Evolutionary conservation across 2,329 filamentous ascomycete genomes (phyloP), one percentile per base, ranked within the genome.

Genomic region (Lizonia empirigonia): DNA sequence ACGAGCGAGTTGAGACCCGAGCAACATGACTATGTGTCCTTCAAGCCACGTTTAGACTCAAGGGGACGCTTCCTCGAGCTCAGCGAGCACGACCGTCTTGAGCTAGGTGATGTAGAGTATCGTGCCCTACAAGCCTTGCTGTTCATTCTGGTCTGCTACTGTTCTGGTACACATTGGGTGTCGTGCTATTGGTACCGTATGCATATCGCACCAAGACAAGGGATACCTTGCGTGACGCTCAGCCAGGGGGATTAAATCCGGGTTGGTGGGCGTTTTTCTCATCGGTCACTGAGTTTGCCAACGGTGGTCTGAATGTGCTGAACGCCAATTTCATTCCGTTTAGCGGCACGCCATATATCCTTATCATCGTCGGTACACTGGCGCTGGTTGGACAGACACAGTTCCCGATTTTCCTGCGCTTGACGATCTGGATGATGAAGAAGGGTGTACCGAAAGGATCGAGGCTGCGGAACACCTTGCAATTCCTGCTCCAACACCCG

Each of bases 261-360:
- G 66, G 63, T 10, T 72, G 65, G 67, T 72, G 65, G 65, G 60
- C 54, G 0, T 62, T 67, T 27, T 69, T 65, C 61, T 78, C 79
- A 0, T 71, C 79, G 0, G 78, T 80, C 51, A 82, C 80, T 0
- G 81, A 81, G 71, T 68, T 78, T 12, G 70, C 77, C 44, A 84
- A 84, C 52, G 72, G 83, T 4, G 82, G 82, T 18, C 78, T 82
- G 47, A 81, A 80, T 0, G 71, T 84, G 7, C 80, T 82, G 0
- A 79, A 82, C 0, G 79, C 82, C 44, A 82, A 80, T 2, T 85
- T 90, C 75, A 75, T 82, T 3, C 82, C 82, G 0, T 87, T 86
- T 50, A 80, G 83, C 50, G 74, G 63, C 0, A 62, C 65, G 22
- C 67, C 70, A n/a, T 77, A 73, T 2, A 70, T 83, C 49, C 60